Evolutionary conservation across 768 basidiomycete species (phyloP), one percentile per base, ranked within the genome.

Genomic region (Piloderma croceum): DNA sequence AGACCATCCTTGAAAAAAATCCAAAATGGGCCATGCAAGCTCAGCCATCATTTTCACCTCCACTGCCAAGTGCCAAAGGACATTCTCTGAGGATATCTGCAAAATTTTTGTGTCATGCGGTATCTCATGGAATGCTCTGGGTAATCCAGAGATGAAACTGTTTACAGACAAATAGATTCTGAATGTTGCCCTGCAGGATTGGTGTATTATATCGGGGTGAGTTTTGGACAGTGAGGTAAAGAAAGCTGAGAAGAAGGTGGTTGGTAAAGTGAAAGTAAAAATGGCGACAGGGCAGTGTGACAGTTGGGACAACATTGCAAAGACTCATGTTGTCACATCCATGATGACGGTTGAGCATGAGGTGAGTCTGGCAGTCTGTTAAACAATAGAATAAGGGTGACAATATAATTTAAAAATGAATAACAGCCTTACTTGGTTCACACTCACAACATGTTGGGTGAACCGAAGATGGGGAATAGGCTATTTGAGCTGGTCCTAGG

Each of bases 301-400:
- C 45, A 56, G 60, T 15, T 61, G 61, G 58, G 61, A 61, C 43
- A 59, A 59, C 38, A 46, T 49, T 10, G 44, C 47, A 6, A 59
- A 54, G 38, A 45, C 39, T 21, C 40, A 52, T 9, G 24, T 61
- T 24, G 41, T 60, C 34, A 45, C 48, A 5, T 49, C 51, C n/a
- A 53, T 58, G 49, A 42, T 61, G 17, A 52, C 38, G 15, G 52
- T 59, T 4, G 46, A 56, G 11, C 38, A 41, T 25, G 43, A 46
- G 52, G 61, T 59, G 38, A 35, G 52, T n/a, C n/a, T n/a, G n/a
- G n/a, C n/a, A n/a, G n/a, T n/a, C n/a, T n/a, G n/a, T n/a, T 43
- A 22, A 20, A 22, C 17, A 25, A n/a, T 21, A 33, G 6, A 35
- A 21, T 38, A 18, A 15, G 34, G 21, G n/a, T 25, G 27, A 9